Conservation (phyloP, 208 protist genomes). For the Crithidia bombi region DNA sequence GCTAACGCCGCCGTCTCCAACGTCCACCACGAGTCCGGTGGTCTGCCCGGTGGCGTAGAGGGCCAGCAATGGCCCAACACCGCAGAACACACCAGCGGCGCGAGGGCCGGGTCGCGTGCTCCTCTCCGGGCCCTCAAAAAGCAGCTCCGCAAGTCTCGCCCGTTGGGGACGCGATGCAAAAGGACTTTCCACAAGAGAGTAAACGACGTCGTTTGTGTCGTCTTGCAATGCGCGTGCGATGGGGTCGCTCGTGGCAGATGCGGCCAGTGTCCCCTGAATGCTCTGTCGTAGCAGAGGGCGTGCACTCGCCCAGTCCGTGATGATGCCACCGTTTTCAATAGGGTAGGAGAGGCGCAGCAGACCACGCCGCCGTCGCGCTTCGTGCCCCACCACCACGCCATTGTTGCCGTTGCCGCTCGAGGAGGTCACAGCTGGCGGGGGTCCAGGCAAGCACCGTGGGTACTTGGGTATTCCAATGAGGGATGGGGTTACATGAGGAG, state of each 20-base stretch:
- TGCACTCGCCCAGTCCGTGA: constrained; percentile 53
- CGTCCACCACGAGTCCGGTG: constrained; percentile 65
- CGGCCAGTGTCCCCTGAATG: constrained; percentile 11
- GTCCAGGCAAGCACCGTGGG: constrained; percentile 31
- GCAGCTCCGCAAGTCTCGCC: constrained; percentile 46
- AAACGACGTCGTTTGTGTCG: constrained; percentile 15
- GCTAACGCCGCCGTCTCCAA: constrained; percentile 59
- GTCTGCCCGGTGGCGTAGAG: constrained; percentile 68
- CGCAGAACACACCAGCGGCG: constrained; percentile 52
- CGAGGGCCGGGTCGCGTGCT: constrained; percentile 60
- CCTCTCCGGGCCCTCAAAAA: constrained; percentile 79
- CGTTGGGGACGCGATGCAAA: constrained; percentile 69
- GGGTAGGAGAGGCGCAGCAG: constrained; percentile 73
- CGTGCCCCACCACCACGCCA: not conserved
- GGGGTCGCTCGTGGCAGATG: not conserved
- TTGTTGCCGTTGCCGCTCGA: no score
- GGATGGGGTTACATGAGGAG: constrained; percentile 36
- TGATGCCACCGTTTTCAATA: constrained; percentile 60
- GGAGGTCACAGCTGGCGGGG: not conserved
- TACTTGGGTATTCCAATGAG: constrained; percentile 49
- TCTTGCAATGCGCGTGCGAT: not conserved
- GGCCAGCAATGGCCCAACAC: constrained; percentile 55
- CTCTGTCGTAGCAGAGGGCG: constrained; percentile 33
- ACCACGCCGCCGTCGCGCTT: constrained; percentile 45
- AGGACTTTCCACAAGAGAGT: constrained; percentile 63